Evolutionary conservation across 1,139 yeast species (phyloP), one percentile per base, ranked within the genome.

Genomic region (Arxiozyma slooffiae): DNA sequence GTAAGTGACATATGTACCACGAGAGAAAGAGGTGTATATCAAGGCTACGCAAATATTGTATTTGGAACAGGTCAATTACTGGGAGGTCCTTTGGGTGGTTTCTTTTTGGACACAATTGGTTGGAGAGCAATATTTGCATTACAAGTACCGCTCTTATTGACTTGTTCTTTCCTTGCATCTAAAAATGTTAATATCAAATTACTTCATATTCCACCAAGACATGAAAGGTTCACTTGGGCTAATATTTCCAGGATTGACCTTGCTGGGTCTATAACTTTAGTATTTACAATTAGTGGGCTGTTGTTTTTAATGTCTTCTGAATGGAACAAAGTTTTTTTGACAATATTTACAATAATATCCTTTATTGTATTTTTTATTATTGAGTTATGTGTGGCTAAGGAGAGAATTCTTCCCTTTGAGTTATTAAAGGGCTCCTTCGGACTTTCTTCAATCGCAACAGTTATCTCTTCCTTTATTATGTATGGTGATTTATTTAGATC

Each of bases 21-120:
- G 18, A 67, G 73, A 45, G 73, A 76, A 39, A 66, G 81, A 51
- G 79, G 80, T 14, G 61, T 73, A 22, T 77, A 70, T 58, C 77
- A 75, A 62, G 80, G 80, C 2, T 65, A 79, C 50, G 86, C 85
- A 20, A 82, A 80, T 58, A 71, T 82, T 43, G 79, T 79, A 37
- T 80, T 71, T 58, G 86, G 87, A 7, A 59, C 77, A 34, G 89
- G 92, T 4, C 81, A 85, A 38, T 80, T 85, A 38, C 69, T 80
- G 7, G 90, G 92, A 30, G 92, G 89, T 11, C 76, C 82, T 0
- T 60, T 80, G 44, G 87, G 96, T 46, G 96, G 96, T 17, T 56
- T 82, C 36, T 69, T 87, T 36, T 78, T 90, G 22, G 86, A 81
- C 52, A 62, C 67, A n/a, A 74, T 80, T 56, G 95, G 96, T 8